Base-by-base conservation (phyloP, 140 eudicot genomes). In the Cichorium intybus region DNA sequence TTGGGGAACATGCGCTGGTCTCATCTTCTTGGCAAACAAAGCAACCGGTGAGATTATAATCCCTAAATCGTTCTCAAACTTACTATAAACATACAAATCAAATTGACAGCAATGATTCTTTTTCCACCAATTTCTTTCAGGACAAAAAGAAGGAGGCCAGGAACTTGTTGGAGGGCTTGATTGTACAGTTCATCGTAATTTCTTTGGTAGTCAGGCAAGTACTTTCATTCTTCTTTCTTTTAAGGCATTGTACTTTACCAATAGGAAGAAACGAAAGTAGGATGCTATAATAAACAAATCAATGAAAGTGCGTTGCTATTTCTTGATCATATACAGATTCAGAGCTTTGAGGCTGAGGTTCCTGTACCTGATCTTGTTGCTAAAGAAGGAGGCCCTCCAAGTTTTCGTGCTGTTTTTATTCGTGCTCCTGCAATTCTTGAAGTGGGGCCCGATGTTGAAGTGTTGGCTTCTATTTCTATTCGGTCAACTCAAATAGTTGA, bases 1-100 rank as follows among this genome's bases (percentile, higher is more conserved):
- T 74, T 92, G 98, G 98, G 98, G 98, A 43, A 92, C 98, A n/a
- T 92, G 98, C 70, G 98, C 96, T 43, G 98, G 98, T 46, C 89
- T 92, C 31, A 92, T 92, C 57, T 87, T 92, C 71, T 73, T 92
- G 84, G 98, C 98, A 28, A 58, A 92, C 77, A 87, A 66, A 75
- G 98, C 96, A 51, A 68, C 77, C 17, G 96, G 98, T 87, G 62
- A 49, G 88, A 26, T 27, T 66, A 47, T 26, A 21, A 50, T 63
- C 68, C 70, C 2, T 34, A 2, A 20, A 9, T 35, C 27, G 12
- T 45, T 6, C 7, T 56, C n/a, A 47, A 47, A 11, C n/a, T 48
- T 82, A 72, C 24, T 82, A 80, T 41, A 24, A 60, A 50, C 28
- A 35, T 60, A 23, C 4, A 31, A 7, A 17, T 31, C 15, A 50